Base-by-base conservation (phyloP, 106 monocot species). In the Ottelia alismoides region DNA sequence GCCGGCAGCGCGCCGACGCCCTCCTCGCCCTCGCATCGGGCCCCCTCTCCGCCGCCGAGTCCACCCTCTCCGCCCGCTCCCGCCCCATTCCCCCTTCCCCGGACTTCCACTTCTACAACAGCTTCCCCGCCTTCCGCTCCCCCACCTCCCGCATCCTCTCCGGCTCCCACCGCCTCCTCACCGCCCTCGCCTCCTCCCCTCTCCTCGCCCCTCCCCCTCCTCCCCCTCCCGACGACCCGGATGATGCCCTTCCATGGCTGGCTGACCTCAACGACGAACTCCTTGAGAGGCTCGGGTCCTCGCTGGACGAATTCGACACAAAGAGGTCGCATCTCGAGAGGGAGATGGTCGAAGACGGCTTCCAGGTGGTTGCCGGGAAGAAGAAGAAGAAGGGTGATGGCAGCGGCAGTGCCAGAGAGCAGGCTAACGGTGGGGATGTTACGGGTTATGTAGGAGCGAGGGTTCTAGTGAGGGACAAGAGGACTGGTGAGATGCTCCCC, bases 71-170 rank as follows among this genome's bases (percentile, higher is more conserved):
- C 58, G 32, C 31, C 28, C 67, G 49, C 27, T 76, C 89, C 49
- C 70, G 80, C 1, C 30, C 56, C 22, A 50, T 89, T 49, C 89
- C 89, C 5, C 53, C 55, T 31, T 72, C 53, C 25, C 66, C 31
- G 60, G 89, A 89, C 60, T 89, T 83, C 69, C 80, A 89, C 43
- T 89, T 83, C 66, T 89, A 72, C 62, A 60, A 74, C 61, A 83
- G 75, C 68, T 89, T 89, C 69, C 55, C 57, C 44, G 68, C 71
- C 23, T 89, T 89, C 60, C 69, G 71, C 26, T 11, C 50, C 45
- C 83, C 83, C 0, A 58, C 56, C 27, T 50, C 50, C 20, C 65
- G 67, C 21, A 65, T 79, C 31, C 32, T 23, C 25, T 5, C 25
- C 2, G 65, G 31, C 20, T 62, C 83, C 2, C 67, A 56, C 30